Conservation (phyloP, 495 filamentous ascomycete species). For the Xylaria scruposa region DNA sequence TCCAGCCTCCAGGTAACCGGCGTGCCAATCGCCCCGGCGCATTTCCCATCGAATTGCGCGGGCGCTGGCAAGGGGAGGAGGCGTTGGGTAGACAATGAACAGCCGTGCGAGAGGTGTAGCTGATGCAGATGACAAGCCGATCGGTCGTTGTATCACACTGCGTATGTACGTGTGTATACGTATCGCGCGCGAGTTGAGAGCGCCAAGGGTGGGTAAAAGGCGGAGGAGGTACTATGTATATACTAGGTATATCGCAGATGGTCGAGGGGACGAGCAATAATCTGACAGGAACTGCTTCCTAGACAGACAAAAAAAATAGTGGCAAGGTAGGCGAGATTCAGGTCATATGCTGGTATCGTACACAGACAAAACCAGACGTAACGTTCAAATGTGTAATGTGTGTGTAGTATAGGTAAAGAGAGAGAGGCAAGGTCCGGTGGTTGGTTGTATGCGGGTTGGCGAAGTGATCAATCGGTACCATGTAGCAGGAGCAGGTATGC, state of each 20-base stretch:
- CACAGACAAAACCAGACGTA: constrained; percentile 10
- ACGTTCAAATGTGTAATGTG: not conserved
- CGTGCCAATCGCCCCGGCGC: constrained; percentile 43
- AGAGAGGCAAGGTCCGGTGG: not conserved
- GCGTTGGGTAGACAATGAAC: constrained; percentile 20
- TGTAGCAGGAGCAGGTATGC: not conserved
- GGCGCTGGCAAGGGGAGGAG: constrained; percentile 13
- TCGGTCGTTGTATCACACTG: constrained; percentile 8
- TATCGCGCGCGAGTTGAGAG: constrained; percentile 19
- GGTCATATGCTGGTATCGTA: constrained; percentile 8
- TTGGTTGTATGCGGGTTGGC: constrained; percentile 20
- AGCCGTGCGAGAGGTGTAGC: constrained; percentile 14
- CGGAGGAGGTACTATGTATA: constrained; percentile 5
- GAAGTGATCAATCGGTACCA: constrained; percentile 11
- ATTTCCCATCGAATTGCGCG: constrained; percentile 43
- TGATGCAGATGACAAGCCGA: not conserved
- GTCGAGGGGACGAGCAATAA: not conserved
- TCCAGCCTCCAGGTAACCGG: constrained; percentile 45
- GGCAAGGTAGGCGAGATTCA: constrained; percentile 9
- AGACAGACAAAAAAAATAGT: not conserved
- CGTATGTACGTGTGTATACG: constrained; percentile 1
- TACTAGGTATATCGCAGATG: constrained; percentile 8
- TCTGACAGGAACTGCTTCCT: not conserved
- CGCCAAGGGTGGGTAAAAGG: constrained; percentile 10
- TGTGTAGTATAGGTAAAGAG: not conserved